A percentile compares a stretch with the other conserved stretches of the same genome.
These are phyloP conservation scores for Aspergillus neoniger DNA, from an alignment of 2,329 filamentous ascomycete genomes.

Conservation along the genomic window DNA sequence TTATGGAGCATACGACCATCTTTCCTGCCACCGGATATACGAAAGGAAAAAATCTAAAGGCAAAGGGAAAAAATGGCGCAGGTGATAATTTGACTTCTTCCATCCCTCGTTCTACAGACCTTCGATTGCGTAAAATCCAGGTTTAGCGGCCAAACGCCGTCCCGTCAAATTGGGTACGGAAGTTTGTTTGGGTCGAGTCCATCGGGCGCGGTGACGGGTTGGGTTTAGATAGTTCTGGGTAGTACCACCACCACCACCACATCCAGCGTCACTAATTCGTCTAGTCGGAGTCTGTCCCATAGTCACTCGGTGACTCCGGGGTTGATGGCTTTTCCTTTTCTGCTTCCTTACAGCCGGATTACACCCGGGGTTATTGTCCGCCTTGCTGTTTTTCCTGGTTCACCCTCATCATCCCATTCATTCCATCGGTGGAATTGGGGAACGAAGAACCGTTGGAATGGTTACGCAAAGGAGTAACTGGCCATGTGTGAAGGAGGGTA, in stretches of 20 bases:
- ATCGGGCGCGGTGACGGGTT: neutral
- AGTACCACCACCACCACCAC: neutral
- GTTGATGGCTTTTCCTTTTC: neutral
- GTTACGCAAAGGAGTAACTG: neutral
- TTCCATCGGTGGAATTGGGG: neutral
- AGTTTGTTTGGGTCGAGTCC: conserved; percentile 8
- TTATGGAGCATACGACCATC: neutral
- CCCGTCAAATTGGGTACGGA: conserved; percentile 21
- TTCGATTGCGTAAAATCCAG: conserved; percentile 25
- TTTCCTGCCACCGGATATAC: neutral
- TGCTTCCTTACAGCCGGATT: conserved; percentile 7
- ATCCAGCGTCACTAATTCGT: too few relatives aligned
- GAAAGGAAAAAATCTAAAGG: too few relatives aligned
- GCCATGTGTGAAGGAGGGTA: neutral
- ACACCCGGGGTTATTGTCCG: neutral
- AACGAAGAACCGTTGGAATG: neutral
- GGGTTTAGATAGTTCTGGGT: neutral
- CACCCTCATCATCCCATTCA: neutral
- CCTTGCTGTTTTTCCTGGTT: neutral
- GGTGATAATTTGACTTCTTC: conserved; percentile 28
- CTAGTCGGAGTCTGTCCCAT: too few relatives aligned
- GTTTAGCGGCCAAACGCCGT: conserved; percentile 17
- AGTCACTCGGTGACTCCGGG: neutral
- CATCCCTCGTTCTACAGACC: conserved; percentile 26
- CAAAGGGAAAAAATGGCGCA: conserved; percentile 11